Evolutionary conservation across 257 asterid genomes (phyloP), one percentile per base, ranked within the genome.

Genomic region (Salvia rosmarinus): DNA sequence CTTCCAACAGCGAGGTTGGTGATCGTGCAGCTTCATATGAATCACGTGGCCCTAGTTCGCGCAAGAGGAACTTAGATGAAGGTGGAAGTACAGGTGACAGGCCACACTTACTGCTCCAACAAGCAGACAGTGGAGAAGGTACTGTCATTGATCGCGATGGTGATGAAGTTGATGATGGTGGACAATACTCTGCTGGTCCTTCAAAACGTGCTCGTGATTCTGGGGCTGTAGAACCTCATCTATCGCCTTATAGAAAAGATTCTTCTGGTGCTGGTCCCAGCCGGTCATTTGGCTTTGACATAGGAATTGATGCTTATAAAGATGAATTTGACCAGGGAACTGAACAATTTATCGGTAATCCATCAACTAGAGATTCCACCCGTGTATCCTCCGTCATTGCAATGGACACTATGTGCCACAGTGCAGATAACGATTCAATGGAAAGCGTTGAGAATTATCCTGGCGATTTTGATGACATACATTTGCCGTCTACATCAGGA

Each of bases 51-150:
- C 99, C 99, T 70, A 91, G 86, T 86, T 83, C 99, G 71, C 97
- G 89, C 66, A 95, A 95, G 79, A 84, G 98, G 72, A 81, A 89
- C 79, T 74, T 95, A 54, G 98, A 95, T 71, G 99, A 95, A 88
- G 97, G 95, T 77, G 99, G 98, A 81, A 95, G 99, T 84, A 95
- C 99, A 1, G 96, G 85, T 71, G 99, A 95, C 78, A 81, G 89
- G 75, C 95, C 97, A 67, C 96, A 80, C 14, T 70, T 87, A 77
- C 75, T 72, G 46, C 71, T 78, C 74, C 99, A 85, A 72, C 98
- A 85, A 13, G 95, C 95, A 13, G 99, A 95, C 77, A 95, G 99
- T 64, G 87, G 88, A 10, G 99, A 95, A 84, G 99, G 99, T 77
- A 95, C 97, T 68, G 96, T 95, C 67, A 91, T 95, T 32, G 99